Conservation (phyloP, 2,329 filamentous ascomycete genomes). For the Xylaria sp. region DNA sequence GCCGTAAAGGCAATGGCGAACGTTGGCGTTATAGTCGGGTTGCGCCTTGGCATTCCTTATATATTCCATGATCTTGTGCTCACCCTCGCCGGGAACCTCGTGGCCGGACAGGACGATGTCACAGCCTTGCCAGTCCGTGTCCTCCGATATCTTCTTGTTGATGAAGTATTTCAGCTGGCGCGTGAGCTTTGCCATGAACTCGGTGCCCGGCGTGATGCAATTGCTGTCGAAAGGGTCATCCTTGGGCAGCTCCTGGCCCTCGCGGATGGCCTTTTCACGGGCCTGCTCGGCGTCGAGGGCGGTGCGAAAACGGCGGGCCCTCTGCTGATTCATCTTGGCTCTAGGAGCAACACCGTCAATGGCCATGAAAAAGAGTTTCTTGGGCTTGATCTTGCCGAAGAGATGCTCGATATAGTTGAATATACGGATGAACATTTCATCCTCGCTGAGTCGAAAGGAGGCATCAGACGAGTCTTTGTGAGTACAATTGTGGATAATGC, state of each 20-base stretch:
- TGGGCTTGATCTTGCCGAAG: constrained; percentile 98
- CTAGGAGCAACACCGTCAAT: constrained; percentile 97
- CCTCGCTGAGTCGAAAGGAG: constrained; percentile 92
- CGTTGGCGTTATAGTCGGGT: constrained; percentile 89
- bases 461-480: constrained; percentile 95
- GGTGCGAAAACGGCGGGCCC: constrained; percentile 92
- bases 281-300: constrained; percentile 90
- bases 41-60: constrained; percentile 98
- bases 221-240: constrained; percentile 98
- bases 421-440: constrained; percentile 99
- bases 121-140: constrained; percentile 96
- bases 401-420: constrained; percentile 99
- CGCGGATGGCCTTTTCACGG: constrained; percentile 88
- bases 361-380: constrained; percentile 99
- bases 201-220: constrained; percentile 96
- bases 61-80: constrained; percentile 99
- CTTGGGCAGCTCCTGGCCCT: constrained; percentile 92
- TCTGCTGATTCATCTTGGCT: constrained; percentile 99
- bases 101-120: constrained; percentile 97
- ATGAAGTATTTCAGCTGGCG: constrained; percentile 97
- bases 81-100: constrained; percentile 96
- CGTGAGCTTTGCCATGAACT: constrained; percentile 97
- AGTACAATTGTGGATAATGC: constrained; percentile 99
- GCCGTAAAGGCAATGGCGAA: constrained; percentile 96
- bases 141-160: constrained; percentile 98